Evolutionary conservation across 805 yeast genomes (phyloP).

Genomic region (Millerago galiae): DNA sequence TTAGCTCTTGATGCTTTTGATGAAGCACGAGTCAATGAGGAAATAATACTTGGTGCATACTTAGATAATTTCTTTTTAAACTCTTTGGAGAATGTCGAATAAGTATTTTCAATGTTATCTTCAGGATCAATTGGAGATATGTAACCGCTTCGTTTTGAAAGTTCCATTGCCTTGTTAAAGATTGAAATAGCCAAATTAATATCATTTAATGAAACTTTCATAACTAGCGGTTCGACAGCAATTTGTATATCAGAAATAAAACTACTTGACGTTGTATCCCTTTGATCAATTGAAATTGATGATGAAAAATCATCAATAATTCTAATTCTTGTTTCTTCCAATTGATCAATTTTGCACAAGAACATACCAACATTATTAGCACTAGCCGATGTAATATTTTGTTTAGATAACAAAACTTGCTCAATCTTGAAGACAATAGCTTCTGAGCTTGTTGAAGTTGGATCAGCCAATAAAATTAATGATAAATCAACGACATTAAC

Average conservation of each 20-base stretch:
- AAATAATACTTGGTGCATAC: conserved; percentile 62
- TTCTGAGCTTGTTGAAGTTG: conserved; percentile 61
- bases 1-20: conserved; percentile 16
- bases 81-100: conserved; percentile 51
- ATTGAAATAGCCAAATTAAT: conserved; percentile 73
- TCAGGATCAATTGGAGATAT: conserved; percentile 14
- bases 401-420: conserved; percentile 65
- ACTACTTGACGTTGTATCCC: conserved; percentile 55
- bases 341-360: conserved; percentile 64
- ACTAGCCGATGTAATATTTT: conserved; percentile 57
- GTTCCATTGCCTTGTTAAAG: conserved; percentile 60
- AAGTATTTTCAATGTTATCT: conserved; percentile 12
- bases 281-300: conserved; percentile 63
- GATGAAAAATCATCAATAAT: conserved; percentile 86
- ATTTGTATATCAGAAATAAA: conserved; percentile 59
- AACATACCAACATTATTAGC: conserved; percentile 84
- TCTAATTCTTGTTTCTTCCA: conserved; percentile 56
- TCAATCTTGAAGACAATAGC: conserved; percentile 88
- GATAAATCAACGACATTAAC: conserved; percentile 74
- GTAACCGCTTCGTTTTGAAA: conserved; percentile 23
- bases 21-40: conserved; percentile 38
- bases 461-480: conserved; percentile 73
- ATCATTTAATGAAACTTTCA: conserved; percentile 83
- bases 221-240: conserved; percentile 70
- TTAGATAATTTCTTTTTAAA: conserved; percentile 53